Conservation (phyloP, 768 basidiomycete genomes). For the Lactarius hengduanensis region DNA sequence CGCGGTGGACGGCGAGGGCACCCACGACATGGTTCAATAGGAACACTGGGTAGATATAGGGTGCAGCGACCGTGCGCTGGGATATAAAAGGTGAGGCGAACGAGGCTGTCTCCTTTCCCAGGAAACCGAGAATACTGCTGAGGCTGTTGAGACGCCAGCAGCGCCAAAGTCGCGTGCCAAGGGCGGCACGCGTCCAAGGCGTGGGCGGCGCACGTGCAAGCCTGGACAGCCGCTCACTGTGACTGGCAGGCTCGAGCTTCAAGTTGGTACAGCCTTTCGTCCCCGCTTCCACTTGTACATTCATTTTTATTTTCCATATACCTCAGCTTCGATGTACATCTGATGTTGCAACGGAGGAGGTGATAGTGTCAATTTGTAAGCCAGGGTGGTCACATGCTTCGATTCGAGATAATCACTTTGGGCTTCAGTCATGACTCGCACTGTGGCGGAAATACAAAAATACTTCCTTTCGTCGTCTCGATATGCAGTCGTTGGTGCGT, state of each 20-base stretch:
- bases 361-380: too few species aligned
- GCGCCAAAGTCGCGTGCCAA: slow-evolving; percentile 24
- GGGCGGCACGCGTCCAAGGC: slow-evolving; percentile 31
- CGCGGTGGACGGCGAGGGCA: slow-evolving; percentile 32
- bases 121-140: slow-evolving; percentile 8
- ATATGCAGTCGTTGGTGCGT: slow-evolving; percentile 82
- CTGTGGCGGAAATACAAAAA: slow-evolving; percentile 44
- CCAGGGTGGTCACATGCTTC: too few species aligned
- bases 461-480: slow-evolving; percentile 59
- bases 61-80: slow-evolving; percentile 25
- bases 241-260: slow-evolving; percentile 29
- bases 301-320: too few species aligned
- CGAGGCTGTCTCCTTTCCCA: background rate
- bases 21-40: slow-evolving; percentile 27
- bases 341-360: too few species aligned
- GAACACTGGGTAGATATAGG: background rate
- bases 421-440: slow-evolving; percentile 25
- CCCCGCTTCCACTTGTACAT: too few species aligned
- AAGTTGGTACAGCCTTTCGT: too few species aligned
- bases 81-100: background rate
- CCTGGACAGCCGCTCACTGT: background rate
- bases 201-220: slow-evolving; percentile 17
- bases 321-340: too few species aligned
- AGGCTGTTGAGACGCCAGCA: background rate
- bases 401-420: background rate